phyloP scores from a whole-genome alignment of 139 green algal species.

The Chlorella sp. region DNA sequence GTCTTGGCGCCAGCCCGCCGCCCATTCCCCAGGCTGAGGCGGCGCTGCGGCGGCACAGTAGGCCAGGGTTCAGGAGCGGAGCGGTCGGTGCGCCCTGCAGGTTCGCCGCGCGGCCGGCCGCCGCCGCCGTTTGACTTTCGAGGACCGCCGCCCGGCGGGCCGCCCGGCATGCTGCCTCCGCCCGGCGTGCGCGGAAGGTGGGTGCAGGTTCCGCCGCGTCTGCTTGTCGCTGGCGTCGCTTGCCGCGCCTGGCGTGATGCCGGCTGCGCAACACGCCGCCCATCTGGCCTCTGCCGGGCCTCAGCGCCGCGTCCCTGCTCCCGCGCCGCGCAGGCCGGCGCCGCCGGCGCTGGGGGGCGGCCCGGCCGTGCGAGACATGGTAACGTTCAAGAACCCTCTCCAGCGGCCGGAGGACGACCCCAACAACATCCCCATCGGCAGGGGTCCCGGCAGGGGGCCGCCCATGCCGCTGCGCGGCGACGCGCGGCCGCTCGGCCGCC shows the following conservation, averaged over 20 bases:
- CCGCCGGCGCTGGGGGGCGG: too few relatives aligned
- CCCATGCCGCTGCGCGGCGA: background rate
- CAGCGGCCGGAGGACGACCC: constrained; percentile 24
- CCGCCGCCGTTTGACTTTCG: constrained; percentile 10
- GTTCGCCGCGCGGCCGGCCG: constrained; percentile 15
- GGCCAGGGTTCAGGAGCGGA: constrained; percentile 22
- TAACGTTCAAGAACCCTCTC: constrained; percentile 28
- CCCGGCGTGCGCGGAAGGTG: background rate
- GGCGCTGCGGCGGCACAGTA: too few relatives aligned
- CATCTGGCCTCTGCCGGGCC: background rate
- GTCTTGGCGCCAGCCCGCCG: too few relatives aligned
- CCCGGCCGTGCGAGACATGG: too few relatives aligned
- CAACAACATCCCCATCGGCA: constrained; percentile 26
- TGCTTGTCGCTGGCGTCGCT: background rate
- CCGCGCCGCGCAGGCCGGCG: constrained; percentile 7
- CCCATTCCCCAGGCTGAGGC: too few relatives aligned
- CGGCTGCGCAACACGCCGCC: background rate
- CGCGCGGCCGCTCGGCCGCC: too few relatives aligned
- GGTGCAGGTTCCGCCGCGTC: background rate
- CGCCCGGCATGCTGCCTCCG: background rate
- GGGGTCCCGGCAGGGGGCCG: background rate
- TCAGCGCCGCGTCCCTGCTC: background rate
- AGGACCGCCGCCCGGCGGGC: background rate
- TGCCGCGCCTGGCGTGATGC: background rate
- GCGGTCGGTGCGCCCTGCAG: constrained; percentile 15